Evolutionary conservation across 1,139 yeast species (phyloP).

Genomic region (Nematodospora anomalae): DNA sequence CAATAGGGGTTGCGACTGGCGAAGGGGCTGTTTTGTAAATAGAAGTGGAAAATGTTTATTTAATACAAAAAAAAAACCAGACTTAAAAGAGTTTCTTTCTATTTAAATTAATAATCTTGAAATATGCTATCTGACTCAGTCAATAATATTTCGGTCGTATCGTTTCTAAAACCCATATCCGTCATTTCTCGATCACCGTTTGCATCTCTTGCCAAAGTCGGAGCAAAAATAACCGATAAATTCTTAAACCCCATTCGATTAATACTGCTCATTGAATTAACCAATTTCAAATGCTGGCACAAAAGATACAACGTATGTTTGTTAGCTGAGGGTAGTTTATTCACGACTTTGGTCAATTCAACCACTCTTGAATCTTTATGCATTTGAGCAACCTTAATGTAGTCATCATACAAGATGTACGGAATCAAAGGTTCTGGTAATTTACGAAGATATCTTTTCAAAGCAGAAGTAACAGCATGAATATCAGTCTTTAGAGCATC

Average conservation of each 20-base stretch:
- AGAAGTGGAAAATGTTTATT: neutral
- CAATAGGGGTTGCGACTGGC: neutral
- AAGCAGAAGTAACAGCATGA: constrained; percentile 81
- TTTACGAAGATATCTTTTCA: constrained; percentile 82
- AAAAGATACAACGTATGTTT: constrained; percentile 54
- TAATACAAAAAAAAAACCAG: neutral
- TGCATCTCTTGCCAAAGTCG: constrained; percentile 81
- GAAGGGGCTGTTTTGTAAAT: neutral
- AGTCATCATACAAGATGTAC: constrained; percentile 63
- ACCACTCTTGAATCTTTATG: constrained; percentile 15
- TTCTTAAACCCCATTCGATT: constrained; percentile 83
- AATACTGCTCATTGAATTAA: constrained; percentile 45
- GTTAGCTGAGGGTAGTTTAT: constrained; percentile 68
- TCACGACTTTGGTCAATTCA: constrained; percentile 32
- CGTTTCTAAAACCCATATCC: constrained; percentile 84
- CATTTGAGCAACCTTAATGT: constrained; percentile 48
- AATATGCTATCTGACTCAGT: constrained; percentile 38
- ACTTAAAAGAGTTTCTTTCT: neutral
- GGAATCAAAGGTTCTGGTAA: constrained; percentile 86
- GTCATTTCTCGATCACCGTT: constrained; percentile 80
- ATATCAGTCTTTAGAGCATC: constrained; percentile 66
- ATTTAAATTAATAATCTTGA: constrained; percentile 1
- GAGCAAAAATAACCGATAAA: constrained; percentile 92
- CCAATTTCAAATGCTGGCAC: constrained; percentile 62
- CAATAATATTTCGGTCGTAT: constrained; percentile 74